Evolutionary conservation across 2,329 filamentous ascomycete genomes (phyloP), one percentile per base, ranked within the genome.

Genomic region (Aspergillus carbonarius): DNA sequence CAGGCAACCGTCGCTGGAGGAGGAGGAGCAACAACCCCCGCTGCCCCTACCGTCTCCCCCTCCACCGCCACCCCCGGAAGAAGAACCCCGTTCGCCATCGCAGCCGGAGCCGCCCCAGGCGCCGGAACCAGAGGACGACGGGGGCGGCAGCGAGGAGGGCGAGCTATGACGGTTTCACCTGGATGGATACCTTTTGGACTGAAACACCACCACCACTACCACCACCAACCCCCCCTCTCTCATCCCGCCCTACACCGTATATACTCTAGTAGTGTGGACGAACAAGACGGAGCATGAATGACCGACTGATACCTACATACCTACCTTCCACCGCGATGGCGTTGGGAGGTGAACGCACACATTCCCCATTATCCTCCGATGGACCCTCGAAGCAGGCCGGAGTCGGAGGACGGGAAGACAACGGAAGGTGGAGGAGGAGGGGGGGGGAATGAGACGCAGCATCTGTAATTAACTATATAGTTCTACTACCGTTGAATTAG

Each of bases 101-200:
- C 44, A 47, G 15, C 50, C 37, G n/a, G 25, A 30, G 37, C 51
- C 37, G 12, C 23, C 39, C 17, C 12, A 25, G 12, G 40, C 57
- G n/a, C 54, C 17, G 37, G 56, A 60, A 25, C 46, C 46, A 30
- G 60, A 65, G 18, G 70, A 70, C 18, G 74, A 75, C 42, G 74
- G 70, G 6, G 74, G 69, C 27, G 75, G 76, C 4, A 78, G 76
- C 54, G 77, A 79, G 61, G 77, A 78, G 55, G 76, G 77, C 13
- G 77, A 79, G 60, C 66, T 78, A 35, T 78, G 57, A 51, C 20
- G 25, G n/a, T 25, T 17, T 47, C 42, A 46, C 42, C 20, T 46
- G 12, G 12, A n/a, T 46, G 12, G 12, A n/a, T 39, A 15, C n/a
- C 37, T 17, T 5, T 8, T 39, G 15, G 7, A 17, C 15, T 12